Evolutionary conservation across 345 rosid species (phyloP), one percentile per base, ranked within the genome.

Genomic region (Noccaea caerulescens): DNA sequence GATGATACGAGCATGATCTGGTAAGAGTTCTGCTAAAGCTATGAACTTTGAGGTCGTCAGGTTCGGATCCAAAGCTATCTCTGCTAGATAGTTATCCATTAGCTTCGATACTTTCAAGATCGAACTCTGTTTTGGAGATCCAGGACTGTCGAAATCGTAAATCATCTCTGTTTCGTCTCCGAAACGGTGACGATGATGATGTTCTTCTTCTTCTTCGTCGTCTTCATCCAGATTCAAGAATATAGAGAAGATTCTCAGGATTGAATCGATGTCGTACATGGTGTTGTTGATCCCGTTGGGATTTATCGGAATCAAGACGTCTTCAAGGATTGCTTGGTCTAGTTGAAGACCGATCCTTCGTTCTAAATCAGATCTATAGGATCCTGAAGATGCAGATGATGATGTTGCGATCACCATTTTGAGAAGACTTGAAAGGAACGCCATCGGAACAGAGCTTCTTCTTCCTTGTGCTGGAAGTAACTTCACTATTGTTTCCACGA

Each of bases 291-390:
- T 81, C 63, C 87, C 90, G 10, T 75, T 80, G 23, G 86, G 77
- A 66, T 81, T 84, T 46, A 83, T 73, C 1, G 98, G 99, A 36
- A 94, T 85, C 45, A 94, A 85, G 68, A 94, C 83, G 75, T 94
- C 99, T 78, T 91, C 99, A n/a, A 89, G 96, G 72, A 94, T 94
- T 11, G 99, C 97, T 75, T 94, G 99, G 71, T 94, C 98, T 23
- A 94, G 83, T 50, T 94, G 99, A 47, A 91, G 91, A 57, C 98
- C 96, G 0, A 94, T 89, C 38, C 99, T 80, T 66, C 96, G 76
- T 78, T 94, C 99, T 58, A 94, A 76, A 74, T 94, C 96, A 0
- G 95, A 82, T 75, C 88, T 85, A 69, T 96, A 89, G 4, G 92
- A 82, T n/a, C 83, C 84, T 32, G 55, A 50, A 37, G 81, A 70